Base-by-base conservation (phyloP, 257 asterid genomes). In the Nicotiana attenuata region DNA sequence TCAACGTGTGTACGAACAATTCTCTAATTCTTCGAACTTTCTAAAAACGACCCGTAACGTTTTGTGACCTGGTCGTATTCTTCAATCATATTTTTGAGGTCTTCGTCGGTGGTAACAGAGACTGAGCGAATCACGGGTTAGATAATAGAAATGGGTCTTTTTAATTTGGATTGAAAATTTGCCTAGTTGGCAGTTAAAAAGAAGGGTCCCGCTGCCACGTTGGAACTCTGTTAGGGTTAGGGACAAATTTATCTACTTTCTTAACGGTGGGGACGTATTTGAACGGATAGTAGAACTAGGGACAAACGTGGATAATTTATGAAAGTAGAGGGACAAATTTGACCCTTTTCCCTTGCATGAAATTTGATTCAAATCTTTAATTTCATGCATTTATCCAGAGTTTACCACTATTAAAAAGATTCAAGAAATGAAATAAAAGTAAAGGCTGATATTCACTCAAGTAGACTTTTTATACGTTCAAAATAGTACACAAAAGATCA, bases 11-110 rank as follows among this genome's bases (percentile, higher is more conserved):
- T 11, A 94, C 78, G 83, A 93, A 94, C 97, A 94, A 55, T 96
- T 98, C 60, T 89, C 94, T 88, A 64, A 29, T 29, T 29, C 33
- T 1, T 29, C 33, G 95, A 89, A 22, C 84, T 80, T 8, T 88
- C 88, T 22, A 86, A 8, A 15, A 86, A 75, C 16, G 91, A 88
- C 75, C 82, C 89, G 31, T 8, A 92, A 90, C 2, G 82, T 24
- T 78, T 88, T 91, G 77, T 82, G 20, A 95, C 86, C 45, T 97
- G 97, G 85, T 96, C 98, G 82, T 90, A 92, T 75, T 96, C 99
- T 2, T 96, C 98, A 26, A 94, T 84, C 99, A 94, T 91, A 76
- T 94, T 96, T 19, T 96, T 97, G 14, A 96, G 89, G 89, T 96
- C 98, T 80, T 96, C 99, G 9, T 92, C 97, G 0, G 97, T 85